Conservation (phyloP, 768 basidiomycete genomes). For the Dioszegia aurantiaca region DNA sequence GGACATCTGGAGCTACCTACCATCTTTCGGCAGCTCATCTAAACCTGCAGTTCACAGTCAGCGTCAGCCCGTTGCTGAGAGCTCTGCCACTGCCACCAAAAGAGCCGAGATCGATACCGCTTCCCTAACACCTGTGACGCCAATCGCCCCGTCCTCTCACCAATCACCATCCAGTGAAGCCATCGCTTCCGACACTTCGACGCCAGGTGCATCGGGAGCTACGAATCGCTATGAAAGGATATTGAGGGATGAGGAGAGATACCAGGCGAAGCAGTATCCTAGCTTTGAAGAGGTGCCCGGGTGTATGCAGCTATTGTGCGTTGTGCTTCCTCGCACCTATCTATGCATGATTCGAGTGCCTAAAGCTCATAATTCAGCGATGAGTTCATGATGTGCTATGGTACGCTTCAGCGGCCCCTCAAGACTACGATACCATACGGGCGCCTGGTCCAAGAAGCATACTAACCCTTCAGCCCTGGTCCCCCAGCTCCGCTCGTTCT, state of each 20-base stretch:
- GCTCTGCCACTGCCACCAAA: no score
- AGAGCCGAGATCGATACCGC: no score
- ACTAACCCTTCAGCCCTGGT: slow-evolving; percentile 61
- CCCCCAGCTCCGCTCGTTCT: slow-evolving; percentile 77
- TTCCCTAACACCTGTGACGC: no score
- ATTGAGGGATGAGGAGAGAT: slow-evolving; percentile 42
- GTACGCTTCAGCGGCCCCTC: slow-evolving; percentile 28
- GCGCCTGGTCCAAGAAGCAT: no score
- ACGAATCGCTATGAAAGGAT: slow-evolving; percentile 32
- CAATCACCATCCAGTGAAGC: no score
- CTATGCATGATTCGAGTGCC: no score
- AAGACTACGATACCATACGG: not conserved
- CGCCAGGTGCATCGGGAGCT: not conserved
- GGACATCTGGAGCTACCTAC: no score
- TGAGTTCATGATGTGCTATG: slow-evolving; percentile 53
- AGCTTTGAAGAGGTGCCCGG: slow-evolving; percentile 74
- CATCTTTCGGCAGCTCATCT: no score
- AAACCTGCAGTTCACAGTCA: no score
- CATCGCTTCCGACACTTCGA: no score
- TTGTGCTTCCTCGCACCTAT: not conserved
- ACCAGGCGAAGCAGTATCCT: slow-evolving; percentile 58
- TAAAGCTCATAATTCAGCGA: slow-evolving; percentile 43
- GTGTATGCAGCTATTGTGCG: slow-evolving; percentile 64
- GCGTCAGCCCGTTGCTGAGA: no score
- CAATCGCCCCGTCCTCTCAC: no score